Percentiles rank a stretch among this genome's conserved stretches.
phyloP scores from a whole-genome alignment of 108 stramenopile species.

The Fragilariopsis cylindrus region DNA sequence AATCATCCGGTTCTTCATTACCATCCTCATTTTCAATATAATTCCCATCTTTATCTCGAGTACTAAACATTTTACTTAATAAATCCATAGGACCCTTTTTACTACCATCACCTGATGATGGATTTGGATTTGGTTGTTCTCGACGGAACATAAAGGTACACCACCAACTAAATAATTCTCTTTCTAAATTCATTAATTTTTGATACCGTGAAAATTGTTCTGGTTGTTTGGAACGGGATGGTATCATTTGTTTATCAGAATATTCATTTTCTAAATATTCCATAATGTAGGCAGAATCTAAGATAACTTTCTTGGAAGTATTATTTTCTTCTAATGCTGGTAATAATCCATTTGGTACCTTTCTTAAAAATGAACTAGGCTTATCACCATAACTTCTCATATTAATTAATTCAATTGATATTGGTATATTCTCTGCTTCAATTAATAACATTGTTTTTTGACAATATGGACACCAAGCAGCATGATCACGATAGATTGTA shows the following conservation, averaged over 20 bases:
- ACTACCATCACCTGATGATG: conserved; percentile 9
- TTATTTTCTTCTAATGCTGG: conserved; percentile 82
- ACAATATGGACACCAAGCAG: conserved; percentile 46
- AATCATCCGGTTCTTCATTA: neutral
- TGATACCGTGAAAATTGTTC: conserved; percentile 46
- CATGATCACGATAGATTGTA: conserved; percentile 80
- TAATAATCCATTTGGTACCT: conserved; percentile 87
- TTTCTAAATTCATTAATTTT: conserved; percentile 75
- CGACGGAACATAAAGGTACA: conserved; percentile 87
- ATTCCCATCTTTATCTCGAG: conserved; percentile 30
- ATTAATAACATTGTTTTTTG: conserved; percentile 82
- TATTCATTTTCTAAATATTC: conserved; percentile 74
- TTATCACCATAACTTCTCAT: conserved; percentile 96
- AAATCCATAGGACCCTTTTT: neutral
- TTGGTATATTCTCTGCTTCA: conserved; percentile 90
- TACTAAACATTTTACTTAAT: neutral
- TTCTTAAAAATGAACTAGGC: conserved; percentile 73
- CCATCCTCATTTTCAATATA: conserved; percentile 21
- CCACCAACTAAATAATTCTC: conserved; percentile 93
- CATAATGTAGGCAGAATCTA: conserved; percentile 91
- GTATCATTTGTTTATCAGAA: conserved; percentile 47
- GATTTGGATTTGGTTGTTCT: conserved; percentile 30
- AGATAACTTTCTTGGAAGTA: conserved; percentile 54
- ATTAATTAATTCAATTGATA: conserved; percentile 87
- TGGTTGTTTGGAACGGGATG: conserved; percentile 38